A percentile compares a stretch with the other conserved stretches of the same genome.
Evolutionary conservation across 73 alveolate genomes (phyloP).

Genomic region (Paramecium bursaria): DNA sequence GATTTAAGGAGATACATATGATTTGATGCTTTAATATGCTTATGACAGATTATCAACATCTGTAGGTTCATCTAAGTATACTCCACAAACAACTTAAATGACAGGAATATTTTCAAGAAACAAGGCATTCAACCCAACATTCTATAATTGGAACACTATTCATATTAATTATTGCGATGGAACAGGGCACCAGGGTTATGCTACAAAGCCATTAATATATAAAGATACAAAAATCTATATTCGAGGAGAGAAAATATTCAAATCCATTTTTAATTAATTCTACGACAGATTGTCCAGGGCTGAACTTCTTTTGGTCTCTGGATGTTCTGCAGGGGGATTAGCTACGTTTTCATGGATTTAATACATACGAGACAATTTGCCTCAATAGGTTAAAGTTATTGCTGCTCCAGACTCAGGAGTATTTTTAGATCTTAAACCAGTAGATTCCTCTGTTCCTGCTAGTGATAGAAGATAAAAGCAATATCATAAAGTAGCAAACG

Average conservation of each 20-base stretch:
- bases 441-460: conserved; percentile 9
- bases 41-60: conserved; percentile 10
- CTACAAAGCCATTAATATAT: conserved; percentile 21
- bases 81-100: background rate
- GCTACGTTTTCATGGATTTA: conserved; percentile 61
- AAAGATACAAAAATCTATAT: conserved; percentile 6
- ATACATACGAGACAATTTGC: conserved; percentile 58
- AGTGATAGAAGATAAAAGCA: conserved; percentile 59
- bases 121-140: conserved; percentile 16
- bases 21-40: background rate
- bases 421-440: conserved; percentile 50
- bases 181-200: conserved; percentile 61
- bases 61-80: conserved; percentile 33
- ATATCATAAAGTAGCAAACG: conserved; percentile 40
- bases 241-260: conserved; percentile 62
- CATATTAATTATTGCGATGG: conserved; percentile 70
- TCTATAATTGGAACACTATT: conserved; percentile 67
- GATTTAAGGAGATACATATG: conserved; percentile 30
- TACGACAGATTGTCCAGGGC: background rate
- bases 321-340: conserved; percentile 71
- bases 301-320: conserved; percentile 31
- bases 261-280: conserved; percentile 44
- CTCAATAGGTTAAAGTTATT: conserved; percentile 1
- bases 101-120: conserved; percentile 40
- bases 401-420: conserved; percentile 71